A percentile compares a stretch with the other conserved stretches of the same genome.
Conservation (phyloP, 225 moss, liverwort and hornwort species). For the Marchantia paleacea region DNA sequence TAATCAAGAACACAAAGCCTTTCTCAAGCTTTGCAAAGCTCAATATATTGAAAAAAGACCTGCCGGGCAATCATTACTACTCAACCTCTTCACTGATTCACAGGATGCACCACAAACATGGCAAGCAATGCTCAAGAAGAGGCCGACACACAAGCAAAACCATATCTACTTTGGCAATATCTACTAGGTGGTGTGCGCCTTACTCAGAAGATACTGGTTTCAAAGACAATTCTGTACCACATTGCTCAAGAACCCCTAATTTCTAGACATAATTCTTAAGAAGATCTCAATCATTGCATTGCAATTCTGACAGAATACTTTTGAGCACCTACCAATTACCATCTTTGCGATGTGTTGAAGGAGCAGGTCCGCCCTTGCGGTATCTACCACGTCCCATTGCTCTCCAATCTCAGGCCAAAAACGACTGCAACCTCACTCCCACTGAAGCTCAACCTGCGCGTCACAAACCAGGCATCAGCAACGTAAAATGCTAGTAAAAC, state of each 20-base stretch:
- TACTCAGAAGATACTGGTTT: background rate
- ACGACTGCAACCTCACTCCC: background rate
- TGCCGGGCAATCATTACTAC: no score
- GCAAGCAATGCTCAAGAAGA: background rate
- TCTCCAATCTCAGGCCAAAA: background rate
- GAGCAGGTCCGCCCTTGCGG: background rate
- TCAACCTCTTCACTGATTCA: no score
- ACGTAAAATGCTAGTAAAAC: background rate
- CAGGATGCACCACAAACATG: background rate
- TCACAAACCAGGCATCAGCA: background rate
- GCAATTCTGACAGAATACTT: background rate
- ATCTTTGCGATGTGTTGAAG: conserved; percentile 17
- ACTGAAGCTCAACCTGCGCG: background rate
- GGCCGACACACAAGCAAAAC: background rate
- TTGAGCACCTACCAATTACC: background rate
- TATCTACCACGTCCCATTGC: conserved; percentile 15
- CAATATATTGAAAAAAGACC: no score
- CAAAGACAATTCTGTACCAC: background rate
- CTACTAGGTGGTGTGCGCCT: background rate
- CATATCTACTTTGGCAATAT: background rate
- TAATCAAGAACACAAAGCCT: no score
- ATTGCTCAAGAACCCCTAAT: background rate
- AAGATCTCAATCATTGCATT: background rate
- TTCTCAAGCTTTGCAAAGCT: no score
- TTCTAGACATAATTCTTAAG: background rate